Evolutionary conservation across 2,329 filamentous ascomycete genomes (phyloP), one percentile per base, ranked within the genome.

Genomic region (Coleophoma cylindrospora): DNA sequence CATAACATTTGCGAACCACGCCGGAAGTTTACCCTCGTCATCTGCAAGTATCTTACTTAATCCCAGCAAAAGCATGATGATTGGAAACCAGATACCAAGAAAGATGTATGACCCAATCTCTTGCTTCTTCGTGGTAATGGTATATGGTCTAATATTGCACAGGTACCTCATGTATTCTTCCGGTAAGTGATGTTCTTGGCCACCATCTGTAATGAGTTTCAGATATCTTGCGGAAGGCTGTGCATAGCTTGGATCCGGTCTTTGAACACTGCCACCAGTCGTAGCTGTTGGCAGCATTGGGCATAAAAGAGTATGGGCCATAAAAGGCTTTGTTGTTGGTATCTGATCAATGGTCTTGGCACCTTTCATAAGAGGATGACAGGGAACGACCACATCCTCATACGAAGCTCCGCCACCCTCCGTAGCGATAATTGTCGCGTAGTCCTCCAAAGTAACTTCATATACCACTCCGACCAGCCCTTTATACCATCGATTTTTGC

Each of bases 381-480:
- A 96, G 27, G 86, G 82, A 12, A 96, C 83, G 0, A 89, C 64
- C 11, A 96, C 81, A 64, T 97, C 91, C 50, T 85, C 74, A 72
- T 99, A 99, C n/a, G 84, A 79, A 2, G 83, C 71, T 15, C 91
- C 91, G 33, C 89, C 91, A 47, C 92, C 92, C 67, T 99, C 94
- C 5, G 91, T 96, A 5, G 85, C 85, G 53, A 97, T 86, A 59
- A 99, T 96, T 52, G 81, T 87, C 7, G 84, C 79, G 65, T 89
- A 99, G 70, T 99, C 94, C 40, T 78, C 68, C 15, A 77, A 72
- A 1, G 91, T 96, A 32, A 97, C 89, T 71, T 97, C 91, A 71
- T 99, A 99, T 4, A 97, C 94, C 14, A 96, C 90, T 21, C 94
- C 94, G 38, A 96, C 81, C 2, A 99, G 77, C 4, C 89, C 89